Evolutionary conservation across 1,139 yeast genomes (phyloP).

Genomic region (Scheffersomyces titani): DNA sequence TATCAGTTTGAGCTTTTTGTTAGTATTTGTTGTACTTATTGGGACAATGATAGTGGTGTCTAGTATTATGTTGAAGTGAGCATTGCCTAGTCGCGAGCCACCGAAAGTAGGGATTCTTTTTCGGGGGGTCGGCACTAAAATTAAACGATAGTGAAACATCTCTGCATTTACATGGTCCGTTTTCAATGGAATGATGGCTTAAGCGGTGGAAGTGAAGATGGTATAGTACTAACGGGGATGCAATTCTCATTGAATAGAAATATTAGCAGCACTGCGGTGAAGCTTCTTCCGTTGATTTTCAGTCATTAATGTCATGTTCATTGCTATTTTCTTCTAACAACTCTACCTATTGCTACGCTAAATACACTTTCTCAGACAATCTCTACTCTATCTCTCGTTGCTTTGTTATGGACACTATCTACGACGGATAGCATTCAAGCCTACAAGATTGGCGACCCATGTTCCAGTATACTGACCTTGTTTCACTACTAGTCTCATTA

Average conservation of each 20-base stretch:
- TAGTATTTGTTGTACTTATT: too few relatives aligned
- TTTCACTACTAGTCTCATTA: constrained; percentile 23
- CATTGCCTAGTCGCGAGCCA: background rate
- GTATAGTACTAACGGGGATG: background rate
- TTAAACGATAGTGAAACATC: background rate
- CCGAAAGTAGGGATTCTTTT: background rate
- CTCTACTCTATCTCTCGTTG: background rate
- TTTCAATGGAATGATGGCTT: background rate
- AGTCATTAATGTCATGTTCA: too few relatives aligned
- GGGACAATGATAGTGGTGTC: background rate
- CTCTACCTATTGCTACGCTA: background rate
- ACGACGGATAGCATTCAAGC: constrained; percentile 15
- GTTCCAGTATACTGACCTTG: constrained; percentile 37
- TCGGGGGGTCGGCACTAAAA: background rate
- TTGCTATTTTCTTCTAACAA: too few relatives aligned
- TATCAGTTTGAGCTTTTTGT: background rate
- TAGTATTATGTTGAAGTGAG: background rate
- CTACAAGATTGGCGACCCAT: constrained; percentile 26
- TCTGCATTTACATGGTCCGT: background rate
- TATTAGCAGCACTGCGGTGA: too few relatives aligned
- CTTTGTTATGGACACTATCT: background rate
- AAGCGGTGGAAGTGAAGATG: background rate
- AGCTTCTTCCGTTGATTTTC: too few relatives aligned
- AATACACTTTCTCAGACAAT: background rate
- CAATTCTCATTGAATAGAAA: background rate